These are phyloP conservation scores for Aspergillus sclerotioniger DNA, from an alignment of 495 filamentous ascomycete species.

Conservation along the genomic window DNA sequence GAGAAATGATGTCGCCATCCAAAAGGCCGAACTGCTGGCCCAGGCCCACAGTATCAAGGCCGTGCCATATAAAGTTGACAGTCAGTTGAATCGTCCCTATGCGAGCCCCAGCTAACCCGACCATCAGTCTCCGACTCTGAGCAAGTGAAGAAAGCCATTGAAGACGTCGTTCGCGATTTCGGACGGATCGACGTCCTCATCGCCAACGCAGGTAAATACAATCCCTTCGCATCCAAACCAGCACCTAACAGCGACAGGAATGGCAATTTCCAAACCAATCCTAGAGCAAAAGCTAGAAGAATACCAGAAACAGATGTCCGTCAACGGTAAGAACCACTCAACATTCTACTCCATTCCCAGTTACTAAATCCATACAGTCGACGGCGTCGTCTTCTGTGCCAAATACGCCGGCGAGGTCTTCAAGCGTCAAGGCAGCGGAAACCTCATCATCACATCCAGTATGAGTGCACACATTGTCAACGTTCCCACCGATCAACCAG, in stretches of 20 bases:
- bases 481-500: constrained; percentile 59
- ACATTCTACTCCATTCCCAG: too few species aligned
- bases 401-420: constrained; percentile 59
- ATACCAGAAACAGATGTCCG: constrained; percentile 43
- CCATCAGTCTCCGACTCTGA: constrained; percentile 35
- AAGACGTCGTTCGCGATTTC: constrained; percentile 41
- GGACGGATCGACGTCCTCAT: constrained; percentile 49
- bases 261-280: constrained; percentile 51
- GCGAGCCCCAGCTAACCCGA: too few species aligned
- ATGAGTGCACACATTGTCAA: constrained; percentile 83
- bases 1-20: constrained; percentile 35
- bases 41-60: constrained; percentile 33
- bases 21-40: constrained; percentile 31
- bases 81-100: neutral
- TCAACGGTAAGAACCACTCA: constrained; percentile 28
- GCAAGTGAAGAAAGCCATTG: constrained; percentile 30
- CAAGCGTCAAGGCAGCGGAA: constrained; percentile 51
- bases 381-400: constrained; percentile 34
- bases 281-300: constrained; percentile 47
- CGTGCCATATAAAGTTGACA: constrained; percentile 39
- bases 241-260: constrained; percentile 29
- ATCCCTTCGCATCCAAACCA: neutral
- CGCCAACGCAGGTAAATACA: constrained; percentile 36
- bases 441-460: constrained; percentile 70
- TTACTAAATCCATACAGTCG: constrained; percentile 18